These are phyloP conservation scores for Cystofilobasidium capitatum DNA, from an alignment of 768 basidiomycete species.

Conservation along the genomic window DNA sequence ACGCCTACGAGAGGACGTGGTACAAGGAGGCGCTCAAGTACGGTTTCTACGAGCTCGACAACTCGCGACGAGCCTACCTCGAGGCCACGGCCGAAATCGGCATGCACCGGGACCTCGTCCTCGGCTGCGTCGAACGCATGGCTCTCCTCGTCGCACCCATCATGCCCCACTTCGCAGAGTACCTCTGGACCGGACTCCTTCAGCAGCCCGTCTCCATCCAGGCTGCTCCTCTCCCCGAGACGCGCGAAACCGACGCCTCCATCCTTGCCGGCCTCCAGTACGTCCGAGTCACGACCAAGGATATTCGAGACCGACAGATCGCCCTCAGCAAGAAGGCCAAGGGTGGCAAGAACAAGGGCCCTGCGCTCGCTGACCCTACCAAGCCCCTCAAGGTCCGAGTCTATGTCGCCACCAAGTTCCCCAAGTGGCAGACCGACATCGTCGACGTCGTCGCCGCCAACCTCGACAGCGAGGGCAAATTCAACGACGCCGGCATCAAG, in stretches of 20 bases:
- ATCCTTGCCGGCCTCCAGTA: constrained; percentile 67
- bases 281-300: constrained; percentile 85
- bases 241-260: constrained; percentile 53
- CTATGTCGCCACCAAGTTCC: constrained; percentile 84
- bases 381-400: constrained; percentile 73
- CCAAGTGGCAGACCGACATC: constrained; percentile 83
- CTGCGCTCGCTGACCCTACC: constrained; percentile 50
- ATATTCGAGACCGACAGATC: constrained; percentile 78
- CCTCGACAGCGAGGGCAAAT: constrained; percentile 48
- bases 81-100: constrained; percentile 76
- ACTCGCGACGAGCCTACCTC: constrained; percentile 87
- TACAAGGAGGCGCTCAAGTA: constrained; percentile 94
- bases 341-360: constrained; percentile 49
- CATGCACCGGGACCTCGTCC: constrained; percentile 82
- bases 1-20: constrained; percentile 67
- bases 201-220: constrained; percentile 69
- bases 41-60: constrained; percentile 92
- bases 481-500: constrained; percentile 75
- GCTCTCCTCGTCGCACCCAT: constrained; percentile 73
- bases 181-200: constrained; percentile 71
- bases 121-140: constrained; percentile 73
- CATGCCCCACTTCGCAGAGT: constrained; percentile 88
- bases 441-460: constrained; percentile 60
- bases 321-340: constrained; percentile 64
- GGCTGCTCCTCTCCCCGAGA: constrained; percentile 70